Evolutionary conservation across 306 rosid genomes (phyloP), one percentile per base, ranked within the genome.

Genomic region (Citrullus colocynthis): DNA sequence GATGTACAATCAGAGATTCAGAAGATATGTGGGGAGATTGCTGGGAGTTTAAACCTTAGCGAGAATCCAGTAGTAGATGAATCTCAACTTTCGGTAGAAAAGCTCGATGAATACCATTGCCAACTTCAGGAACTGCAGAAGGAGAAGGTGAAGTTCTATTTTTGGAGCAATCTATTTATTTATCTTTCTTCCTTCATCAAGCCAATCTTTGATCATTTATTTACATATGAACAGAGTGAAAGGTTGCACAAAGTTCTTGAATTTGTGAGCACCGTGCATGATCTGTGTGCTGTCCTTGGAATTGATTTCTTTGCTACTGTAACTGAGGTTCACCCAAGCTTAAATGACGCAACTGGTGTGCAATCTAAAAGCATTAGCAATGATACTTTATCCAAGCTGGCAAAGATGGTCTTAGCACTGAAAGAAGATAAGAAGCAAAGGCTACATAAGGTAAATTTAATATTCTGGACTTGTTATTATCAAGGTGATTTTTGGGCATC

Each of bases 311-410:
- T 93, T 85, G 89, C 87, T 55, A 93, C 98, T 62, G 98, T 91
- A 56, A 96, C 96, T 3, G 98, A 93, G 84, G 99, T 96, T 76
- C 98, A 96, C 85, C 99, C 99, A 63, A 96, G 98, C 89, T 89
- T 96, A 77, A 85, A 90, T 82, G 99, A 96, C 80, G 83, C 99
- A 60, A 89, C 94, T 65, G 92, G 93, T 39, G 93, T 88, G 81
- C 98, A 93, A 83, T 93, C 93, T 81, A 96, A 93, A 88, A 96
- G 97, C 85, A 96, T 96, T 81, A 96, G 99, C 85, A 91, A 93
- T 15, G 94, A 90, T 66, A 96, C 99, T 64, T 86, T 96, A 70
- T 88, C 96, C 56, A 89, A 90, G 88, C 90, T 93, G 80, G 97
- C 93, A 39, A 86, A 90, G 89, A 93, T 97, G 48, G 81, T 79